Conservation (phyloP, 2,329 filamentous ascomycete genomes). For the Nemania serpens region DNA sequence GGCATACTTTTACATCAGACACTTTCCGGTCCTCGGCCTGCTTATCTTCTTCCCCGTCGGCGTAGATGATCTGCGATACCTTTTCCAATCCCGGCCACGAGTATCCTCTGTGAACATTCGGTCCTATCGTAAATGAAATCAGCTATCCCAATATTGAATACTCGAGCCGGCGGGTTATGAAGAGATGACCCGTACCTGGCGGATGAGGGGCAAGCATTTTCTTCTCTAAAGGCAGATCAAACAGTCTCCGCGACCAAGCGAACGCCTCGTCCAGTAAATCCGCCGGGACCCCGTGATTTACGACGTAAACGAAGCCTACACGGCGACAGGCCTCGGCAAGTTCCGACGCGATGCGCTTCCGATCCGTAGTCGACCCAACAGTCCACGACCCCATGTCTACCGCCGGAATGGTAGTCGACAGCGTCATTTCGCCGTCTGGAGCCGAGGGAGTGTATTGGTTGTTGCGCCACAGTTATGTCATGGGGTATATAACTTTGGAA, state of each 20-base stretch:
- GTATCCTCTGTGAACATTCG: constrained; percentile 58
- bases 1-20: constrained; percentile 55
- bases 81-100: constrained; percentile 60
- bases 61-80: constrained; percentile 51
- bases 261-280: constrained; percentile 47
- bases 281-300: constrained; percentile 41
- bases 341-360: constrained; percentile 35
- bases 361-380: constrained; percentile 29
- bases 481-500: no score
- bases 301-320: constrained; percentile 42
- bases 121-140: constrained; percentile 39
- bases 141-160: background rate
- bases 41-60: constrained; percentile 47
- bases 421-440: background rate
- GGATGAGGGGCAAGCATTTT: constrained; percentile 46
- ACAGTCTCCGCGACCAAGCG: constrained; percentile 41
- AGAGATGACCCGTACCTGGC: constrained; percentile 29
- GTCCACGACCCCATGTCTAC: constrained; percentile 36
- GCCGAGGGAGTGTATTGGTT: background rate
- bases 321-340: constrained; percentile 40
- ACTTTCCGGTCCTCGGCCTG: constrained; percentile 50
- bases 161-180: background rate
- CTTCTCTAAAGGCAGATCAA: constrained; percentile 40
- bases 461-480: no score
- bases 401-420: constrained; percentile 31